phyloP scores from a whole-genome alignment of 2,329 filamentous ascomycete genomes.

The Scleromitrula shiraiana region DNA sequence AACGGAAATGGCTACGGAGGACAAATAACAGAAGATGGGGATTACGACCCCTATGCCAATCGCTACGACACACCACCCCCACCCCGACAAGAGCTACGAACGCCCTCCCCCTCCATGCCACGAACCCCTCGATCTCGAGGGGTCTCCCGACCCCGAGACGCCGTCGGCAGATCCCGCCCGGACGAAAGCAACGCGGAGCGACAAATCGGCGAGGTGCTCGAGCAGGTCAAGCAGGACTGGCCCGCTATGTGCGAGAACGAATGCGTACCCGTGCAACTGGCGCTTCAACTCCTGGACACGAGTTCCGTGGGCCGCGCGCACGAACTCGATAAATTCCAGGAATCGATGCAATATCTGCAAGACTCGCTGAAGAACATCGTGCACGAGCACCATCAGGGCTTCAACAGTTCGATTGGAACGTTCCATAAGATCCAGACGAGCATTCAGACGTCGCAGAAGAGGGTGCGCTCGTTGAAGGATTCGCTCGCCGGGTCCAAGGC shows the following conservation, averaged over 20 bases:
- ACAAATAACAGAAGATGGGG: slow-evolving; percentile 19
- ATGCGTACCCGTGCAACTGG: slow-evolving; percentile 87
- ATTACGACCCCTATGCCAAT: slow-evolving; percentile 29
- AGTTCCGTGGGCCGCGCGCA: slow-evolving; percentile 89
- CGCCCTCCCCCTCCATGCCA: slow-evolving; percentile 17
- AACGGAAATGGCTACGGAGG: slow-evolving; percentile 21
- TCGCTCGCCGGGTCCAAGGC: slow-evolving; percentile 74
- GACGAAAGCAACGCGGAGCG: slow-evolving; percentile 27
- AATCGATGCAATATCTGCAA: slow-evolving; percentile 82
- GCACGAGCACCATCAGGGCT: slow-evolving; percentile 97
- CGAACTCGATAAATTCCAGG: slow-evolving; percentile 76
- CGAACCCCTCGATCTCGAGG: slow-evolving; percentile 13
- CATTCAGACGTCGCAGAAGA: slow-evolving; percentile 79
- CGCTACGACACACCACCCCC: slow-evolving; percentile 23
- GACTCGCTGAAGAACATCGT: slow-evolving; percentile 89
- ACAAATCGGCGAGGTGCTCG: slow-evolving; percentile 47
- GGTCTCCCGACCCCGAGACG: slow-evolving; percentile 16
- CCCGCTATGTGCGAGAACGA: slow-evolving; percentile 81
- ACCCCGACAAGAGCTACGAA: background rate
- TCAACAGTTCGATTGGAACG: slow-evolving; percentile 97
- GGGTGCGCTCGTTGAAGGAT: slow-evolving; percentile 74
- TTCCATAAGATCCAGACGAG: slow-evolving; percentile 98
- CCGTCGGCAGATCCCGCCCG: slow-evolving; percentile 6
- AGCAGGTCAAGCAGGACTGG: slow-evolving; percentile 84
- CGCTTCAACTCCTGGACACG: slow-evolving; percentile 87